These are phyloP conservation scores for Parachaetomium inaequale DNA, from an alignment of 495 filamentous ascomycete genomes.

Conservation along the genomic window DNA sequence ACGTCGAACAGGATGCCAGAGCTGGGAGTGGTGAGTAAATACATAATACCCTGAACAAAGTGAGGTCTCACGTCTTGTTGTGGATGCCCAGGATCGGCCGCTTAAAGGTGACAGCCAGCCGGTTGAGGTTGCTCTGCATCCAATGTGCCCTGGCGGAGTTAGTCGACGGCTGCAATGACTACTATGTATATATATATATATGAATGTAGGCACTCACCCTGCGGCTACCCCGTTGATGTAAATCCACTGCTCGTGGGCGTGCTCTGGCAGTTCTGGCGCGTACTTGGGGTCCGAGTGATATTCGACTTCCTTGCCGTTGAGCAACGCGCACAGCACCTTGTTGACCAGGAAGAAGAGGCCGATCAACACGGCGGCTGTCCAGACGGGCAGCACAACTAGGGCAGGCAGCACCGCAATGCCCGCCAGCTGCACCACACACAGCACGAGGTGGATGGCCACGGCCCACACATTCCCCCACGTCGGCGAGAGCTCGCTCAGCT, in stretches of 20 bases:
- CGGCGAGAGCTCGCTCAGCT: conserved; percentile 57
- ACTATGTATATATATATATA: no score
- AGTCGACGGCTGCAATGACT: no score
- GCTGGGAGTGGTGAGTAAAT: conserved; percentile 7
- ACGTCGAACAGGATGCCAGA: conserved; percentile 70
- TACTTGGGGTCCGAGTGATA: conserved; percentile 44
- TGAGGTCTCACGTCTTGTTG: conserved; percentile 58
- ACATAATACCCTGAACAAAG: not conserved
- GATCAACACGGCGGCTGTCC: conserved; percentile 41
- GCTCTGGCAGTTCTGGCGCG: conserved; percentile 39
- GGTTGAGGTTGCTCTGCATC: conserved; percentile 66
- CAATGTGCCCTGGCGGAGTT: conserved; percentile 45
- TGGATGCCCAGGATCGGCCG: conserved; percentile 76
- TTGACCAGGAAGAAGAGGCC: conserved; percentile 45
- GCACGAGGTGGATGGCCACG: conserved; percentile 49
- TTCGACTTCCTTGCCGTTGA: conserved; percentile 47
- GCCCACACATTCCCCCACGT: conserved; percentile 48
- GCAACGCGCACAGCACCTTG: conserved; percentile 43
- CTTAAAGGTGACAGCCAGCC: conserved; percentile 69
- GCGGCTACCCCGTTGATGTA: conserved; percentile 69
- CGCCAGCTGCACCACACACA: conserved; percentile 49
- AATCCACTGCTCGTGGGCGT: conserved; percentile 65
- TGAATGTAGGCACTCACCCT: conserved; percentile 43
- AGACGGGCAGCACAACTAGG: conserved; percentile 49
- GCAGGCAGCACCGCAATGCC: conserved; percentile 51